phyloP scores from a whole-genome alignment of 2,329 filamentous ascomycete species.

The Xylariales sp. region DNA sequence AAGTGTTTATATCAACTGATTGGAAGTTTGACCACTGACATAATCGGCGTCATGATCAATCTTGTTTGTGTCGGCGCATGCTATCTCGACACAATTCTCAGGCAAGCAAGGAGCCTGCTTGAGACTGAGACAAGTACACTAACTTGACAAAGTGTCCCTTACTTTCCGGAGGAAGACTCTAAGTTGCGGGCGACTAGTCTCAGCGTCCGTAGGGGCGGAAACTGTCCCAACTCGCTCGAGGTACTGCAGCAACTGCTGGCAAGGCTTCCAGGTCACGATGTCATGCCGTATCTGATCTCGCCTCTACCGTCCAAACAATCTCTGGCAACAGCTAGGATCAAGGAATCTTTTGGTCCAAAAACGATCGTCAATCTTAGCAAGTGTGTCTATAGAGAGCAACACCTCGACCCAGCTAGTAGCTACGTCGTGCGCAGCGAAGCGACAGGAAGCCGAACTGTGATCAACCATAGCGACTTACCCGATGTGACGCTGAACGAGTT shows the following conservation, averaged over 20 bases:
- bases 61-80: slow-evolving; percentile 63
- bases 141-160: slow-evolving; percentile 46
- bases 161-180: slow-evolving; percentile 65
- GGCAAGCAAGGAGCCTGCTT: slow-evolving; percentile 35
- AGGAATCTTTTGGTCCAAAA: slow-evolving; percentile 44
- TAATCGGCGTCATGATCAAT: slow-evolving; percentile 47
- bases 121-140: slow-evolving; percentile 10
- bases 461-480: slow-evolving; percentile 63
- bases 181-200: slow-evolving; percentile 63
- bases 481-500: slow-evolving; percentile 67
- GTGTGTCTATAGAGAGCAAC: slow-evolving; percentile 55
- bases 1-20: too few species aligned
- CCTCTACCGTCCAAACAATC: slow-evolving; percentile 51
- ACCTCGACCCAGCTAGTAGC: slow-evolving; percentile 57
- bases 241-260: slow-evolving; percentile 60
- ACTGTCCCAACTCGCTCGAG: slow-evolving; percentile 67
- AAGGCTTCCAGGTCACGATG: slow-evolving; percentile 14
- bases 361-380: slow-evolving; percentile 41
- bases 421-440: slow-evolving; percentile 61
- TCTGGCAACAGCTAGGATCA: slow-evolving; percentile 45
- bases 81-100: slow-evolving; percentile 67
- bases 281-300: slow-evolving; percentile 41
- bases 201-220: slow-evolving; percentile 62
- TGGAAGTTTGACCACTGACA: too few species aligned
- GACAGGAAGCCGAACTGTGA: slow-evolving; percentile 61